Evolutionary conservation across 257 asterid species (phyloP).

Genomic region (Solanum rostratum): DNA sequence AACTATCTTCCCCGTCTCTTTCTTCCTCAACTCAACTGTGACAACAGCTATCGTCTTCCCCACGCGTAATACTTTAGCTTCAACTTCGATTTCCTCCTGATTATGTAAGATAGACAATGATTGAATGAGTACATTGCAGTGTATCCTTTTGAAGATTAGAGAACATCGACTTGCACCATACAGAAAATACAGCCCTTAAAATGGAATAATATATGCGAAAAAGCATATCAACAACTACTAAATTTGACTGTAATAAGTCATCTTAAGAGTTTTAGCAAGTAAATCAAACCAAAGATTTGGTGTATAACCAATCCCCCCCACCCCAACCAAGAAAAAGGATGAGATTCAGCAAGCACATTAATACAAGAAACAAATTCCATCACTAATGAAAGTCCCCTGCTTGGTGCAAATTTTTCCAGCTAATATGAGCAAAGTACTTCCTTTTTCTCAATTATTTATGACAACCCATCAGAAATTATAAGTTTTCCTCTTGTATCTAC

Average conservation of each 20-base stretch:
- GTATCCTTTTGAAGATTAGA: not conserved
- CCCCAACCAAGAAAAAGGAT: not conserved
- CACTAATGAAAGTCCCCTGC: not conserved
- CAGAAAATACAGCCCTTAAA: not conserved
- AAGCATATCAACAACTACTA: not conserved
- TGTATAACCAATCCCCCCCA: not conserved
- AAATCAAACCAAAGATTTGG: not conserved
- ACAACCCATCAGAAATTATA: not conserved
- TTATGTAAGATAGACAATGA: not conserved
- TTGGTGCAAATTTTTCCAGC: not conserved
- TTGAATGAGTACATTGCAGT: not conserved
- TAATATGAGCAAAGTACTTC: not conserved
- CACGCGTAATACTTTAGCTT: constrained; percentile 41
- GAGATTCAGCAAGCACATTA: not conserved
- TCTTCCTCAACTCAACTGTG: constrained; percentile 48
- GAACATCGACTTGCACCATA: not conserved
- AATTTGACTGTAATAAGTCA: not conserved
- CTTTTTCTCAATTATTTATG: not conserved
- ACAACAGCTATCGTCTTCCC: constrained; percentile 59
- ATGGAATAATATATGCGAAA: not conserved
- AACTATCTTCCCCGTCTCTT: constrained; percentile 41
- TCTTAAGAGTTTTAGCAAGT: not conserved
- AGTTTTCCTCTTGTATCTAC: not conserved
- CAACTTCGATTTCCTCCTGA: constrained; percentile 69
- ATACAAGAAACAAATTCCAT: not conserved